Evolutionary conservation across 352 stramenopile genomes (phyloP).

Genomic region (Peronospora belbahrii): DNA sequence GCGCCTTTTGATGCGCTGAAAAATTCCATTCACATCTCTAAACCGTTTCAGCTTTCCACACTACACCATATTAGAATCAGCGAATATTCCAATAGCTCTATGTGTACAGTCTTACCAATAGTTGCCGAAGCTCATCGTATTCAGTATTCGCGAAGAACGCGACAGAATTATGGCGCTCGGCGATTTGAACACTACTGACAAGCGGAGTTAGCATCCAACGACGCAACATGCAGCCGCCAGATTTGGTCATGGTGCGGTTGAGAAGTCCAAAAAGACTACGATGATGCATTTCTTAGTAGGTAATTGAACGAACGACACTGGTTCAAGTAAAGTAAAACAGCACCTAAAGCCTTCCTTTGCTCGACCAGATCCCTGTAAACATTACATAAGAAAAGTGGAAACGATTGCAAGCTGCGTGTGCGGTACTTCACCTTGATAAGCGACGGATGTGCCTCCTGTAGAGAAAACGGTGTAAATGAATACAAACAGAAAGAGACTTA

Average conservation of each 20-base stretch:
- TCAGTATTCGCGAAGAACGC: conserved; percentile 45
- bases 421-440: conserved; percentile 49
- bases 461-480: conserved; percentile 3
- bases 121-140: conserved; percentile 51
- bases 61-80: conserved; percentile 21
- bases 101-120: conserved; percentile 31
- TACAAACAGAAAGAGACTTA: background rate
- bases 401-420: background rate
- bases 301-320: background rate
- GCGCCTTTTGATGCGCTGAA: conserved; percentile 54
- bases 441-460: conserved; percentile 71
- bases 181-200: conserved; percentile 35
- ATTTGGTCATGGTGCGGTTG: conserved; percentile 74
- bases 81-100: background rate
- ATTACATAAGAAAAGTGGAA: background rate
- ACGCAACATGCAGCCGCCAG: conserved; percentile 46
- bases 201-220: conserved; percentile 78
- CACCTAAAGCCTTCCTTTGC: conserved; percentile 84
- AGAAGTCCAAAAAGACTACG: conserved; percentile 66
- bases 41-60: conserved; percentile 52
- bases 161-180: conserved; percentile 47
- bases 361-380: conserved; percentile 45
- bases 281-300: background rate
- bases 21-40: conserved; percentile 54
- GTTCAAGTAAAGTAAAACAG: background rate